These are phyloP conservation scores for Tylopilus orsonianus DNA, from an alignment of 1,284 basidiomycete genomes.

Conservation along the genomic window DNA sequence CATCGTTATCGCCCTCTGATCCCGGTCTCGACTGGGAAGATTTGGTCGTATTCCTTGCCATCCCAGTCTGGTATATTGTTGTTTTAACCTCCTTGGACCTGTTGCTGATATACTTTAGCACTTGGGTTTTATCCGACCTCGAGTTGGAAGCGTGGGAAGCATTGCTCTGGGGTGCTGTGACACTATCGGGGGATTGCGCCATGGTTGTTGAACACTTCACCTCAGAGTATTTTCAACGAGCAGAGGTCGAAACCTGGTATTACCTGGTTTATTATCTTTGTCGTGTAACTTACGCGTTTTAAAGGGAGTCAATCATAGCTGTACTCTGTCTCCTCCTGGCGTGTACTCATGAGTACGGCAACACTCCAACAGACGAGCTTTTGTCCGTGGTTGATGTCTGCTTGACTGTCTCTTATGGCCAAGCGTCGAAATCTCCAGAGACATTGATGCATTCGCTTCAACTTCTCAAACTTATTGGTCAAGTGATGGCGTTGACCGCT, in stretches of 20 bases:
- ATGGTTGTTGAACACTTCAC: conserved; percentile 25
- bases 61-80: conserved; percentile 45
- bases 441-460: conserved; percentile 32
- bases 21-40: conserved; percentile 36
- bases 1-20: conserved; percentile 17
- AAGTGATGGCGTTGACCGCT: conserved; percentile 31
- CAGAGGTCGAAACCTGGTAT: conserved; percentile 26
- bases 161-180: conserved; percentile 32
- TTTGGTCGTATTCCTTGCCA: conserved; percentile 41
- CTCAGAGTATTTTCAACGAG: conserved; percentile 25
- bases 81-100: background rate
- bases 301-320: conserved; percentile 22
- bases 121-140: conserved; percentile 40
- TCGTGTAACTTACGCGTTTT: conserved; percentile 8
- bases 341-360: conserved; percentile 5
- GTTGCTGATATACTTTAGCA: conserved; percentile 30
- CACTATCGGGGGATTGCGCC: conserved; percentile 16
- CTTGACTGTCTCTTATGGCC: conserved; percentile 38
- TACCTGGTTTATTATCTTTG: background rate
- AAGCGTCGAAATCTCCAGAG: conserved; percentile 25
- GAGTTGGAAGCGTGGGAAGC: conserved; percentile 42
- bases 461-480: conserved; percentile 37
- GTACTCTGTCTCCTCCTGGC: conserved; percentile 24
- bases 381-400: conserved; percentile 27
- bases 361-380: conserved; percentile 16